Conservation (phyloP, 2,329 filamentous ascomycete species). For the Akanthomyces lecanii region DNA sequence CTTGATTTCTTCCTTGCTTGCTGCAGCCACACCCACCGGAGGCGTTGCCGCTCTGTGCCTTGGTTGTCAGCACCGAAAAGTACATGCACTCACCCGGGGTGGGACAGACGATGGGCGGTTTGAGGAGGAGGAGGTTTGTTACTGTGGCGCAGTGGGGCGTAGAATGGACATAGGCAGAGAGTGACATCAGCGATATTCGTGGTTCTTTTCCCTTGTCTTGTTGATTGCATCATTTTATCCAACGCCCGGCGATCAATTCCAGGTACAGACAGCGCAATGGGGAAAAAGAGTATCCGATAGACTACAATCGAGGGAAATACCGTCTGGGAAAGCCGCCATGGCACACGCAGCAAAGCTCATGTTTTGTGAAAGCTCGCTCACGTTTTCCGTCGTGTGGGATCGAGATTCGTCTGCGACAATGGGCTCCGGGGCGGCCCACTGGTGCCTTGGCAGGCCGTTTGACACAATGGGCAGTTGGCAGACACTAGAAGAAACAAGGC, state of each 20-base stretch:
- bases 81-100: too few species aligned
- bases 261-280: too few species aligned
- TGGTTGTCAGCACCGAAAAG: too few species aligned
- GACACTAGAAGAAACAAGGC: background rate
- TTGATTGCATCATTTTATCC: background rate
- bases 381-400: background rate
- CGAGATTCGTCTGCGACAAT: constrained; percentile 10
- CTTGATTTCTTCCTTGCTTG: too few species aligned
- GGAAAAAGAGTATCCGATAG: background rate
- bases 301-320: background rate
- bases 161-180: background rate
- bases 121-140: background rate
- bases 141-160: background rate
- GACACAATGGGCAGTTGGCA: background rate
- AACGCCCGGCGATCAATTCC: background rate
- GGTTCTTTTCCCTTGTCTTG: too few species aligned
- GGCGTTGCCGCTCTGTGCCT: too few species aligned
- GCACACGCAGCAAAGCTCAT: too few species aligned
- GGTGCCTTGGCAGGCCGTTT: constrained; percentile 1
- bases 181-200: background rate
- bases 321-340: too few species aligned
- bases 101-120: too few species aligned
- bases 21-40: too few species aligned
- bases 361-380: background rate
- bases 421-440: background rate